These are phyloP conservation scores for Colletotrichum sp. DNA, from an alignment of 2,329 filamentous ascomycete species.

Conservation along the genomic window DNA sequence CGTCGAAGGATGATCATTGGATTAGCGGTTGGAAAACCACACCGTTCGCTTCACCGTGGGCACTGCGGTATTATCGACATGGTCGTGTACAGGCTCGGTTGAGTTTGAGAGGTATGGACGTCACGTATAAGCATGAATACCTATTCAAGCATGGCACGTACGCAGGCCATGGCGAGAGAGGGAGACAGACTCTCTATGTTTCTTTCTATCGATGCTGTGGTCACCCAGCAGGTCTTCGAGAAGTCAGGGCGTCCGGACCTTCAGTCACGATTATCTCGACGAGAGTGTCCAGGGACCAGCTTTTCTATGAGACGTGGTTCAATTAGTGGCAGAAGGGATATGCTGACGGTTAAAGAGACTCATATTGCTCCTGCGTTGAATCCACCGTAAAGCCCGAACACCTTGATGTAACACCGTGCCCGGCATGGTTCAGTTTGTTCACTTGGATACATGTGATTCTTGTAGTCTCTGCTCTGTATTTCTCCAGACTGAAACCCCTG, in stretches of 20 bases:
- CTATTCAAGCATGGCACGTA: too few species aligned
- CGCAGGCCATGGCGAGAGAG: too few species aligned
- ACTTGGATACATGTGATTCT: neutral
- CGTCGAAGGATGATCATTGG: neutral
- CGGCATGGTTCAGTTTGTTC: neutral
- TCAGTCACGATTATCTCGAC: too few species aligned
- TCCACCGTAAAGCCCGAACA: neutral
- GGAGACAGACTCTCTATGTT: neutral
- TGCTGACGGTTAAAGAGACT: neutral
- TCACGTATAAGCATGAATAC: too few species aligned
- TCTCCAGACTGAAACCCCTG: neutral
- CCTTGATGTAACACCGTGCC: neutral
- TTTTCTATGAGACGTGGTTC: neutral
- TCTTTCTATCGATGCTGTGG: neutral
- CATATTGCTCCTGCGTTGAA: neutral
- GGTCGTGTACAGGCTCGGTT: neutral
- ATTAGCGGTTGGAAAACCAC: neutral
- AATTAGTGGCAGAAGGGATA: neutral
- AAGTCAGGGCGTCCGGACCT: neutral
- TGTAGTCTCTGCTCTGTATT: neutral
- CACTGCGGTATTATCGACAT: neutral
- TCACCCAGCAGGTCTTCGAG: neutral
- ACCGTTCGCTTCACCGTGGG: neutral
- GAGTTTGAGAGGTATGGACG: neutral
- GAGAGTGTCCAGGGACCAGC: neutral